Percentiles rank a stretch among this genome's conserved stretches.
These are phyloP conservation scores for Aspergillus viridinutans DNA, from an alignment of 2,329 filamentous ascomycete species.

Conservation along the genomic window DNA sequence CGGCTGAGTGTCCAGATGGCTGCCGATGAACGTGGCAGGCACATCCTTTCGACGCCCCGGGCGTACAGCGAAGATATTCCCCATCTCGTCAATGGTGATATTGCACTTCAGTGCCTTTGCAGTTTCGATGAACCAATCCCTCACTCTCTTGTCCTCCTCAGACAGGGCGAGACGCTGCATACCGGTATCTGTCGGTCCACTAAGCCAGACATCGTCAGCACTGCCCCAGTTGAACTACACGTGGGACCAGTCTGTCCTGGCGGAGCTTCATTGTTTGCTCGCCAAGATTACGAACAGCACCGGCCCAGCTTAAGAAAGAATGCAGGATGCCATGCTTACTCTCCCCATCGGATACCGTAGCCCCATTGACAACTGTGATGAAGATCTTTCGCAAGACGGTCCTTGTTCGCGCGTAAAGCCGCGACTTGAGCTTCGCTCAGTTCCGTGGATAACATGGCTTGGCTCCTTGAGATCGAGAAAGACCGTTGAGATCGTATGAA, in stretches of 20 bases:
- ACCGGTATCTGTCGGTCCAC: slow-evolving; percentile 59
- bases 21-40: slow-evolving; percentile 65
- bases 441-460: slow-evolving; percentile 36
- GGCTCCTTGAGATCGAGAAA: slow-evolving; percentile 12
- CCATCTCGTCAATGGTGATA: slow-evolving; percentile 68
- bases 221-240: background rate
- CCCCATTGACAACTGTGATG: slow-evolving; percentile 67
- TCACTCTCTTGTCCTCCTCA: slow-evolving; percentile 65
- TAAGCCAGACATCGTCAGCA: slow-evolving; percentile 9
- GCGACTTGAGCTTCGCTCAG: slow-evolving; percentile 50
- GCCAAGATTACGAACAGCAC: background rate
- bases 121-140: slow-evolving; percentile 70
- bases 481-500: slow-evolving; percentile 6
- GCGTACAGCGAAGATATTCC: slow-evolving; percentile 73
- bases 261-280: background rate
- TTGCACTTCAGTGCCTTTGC: slow-evolving; percentile 61
- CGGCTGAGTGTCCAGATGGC: slow-evolving; percentile 64
- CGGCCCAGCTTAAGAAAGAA: background rate
- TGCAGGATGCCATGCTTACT: slow-evolving; percentile 45
- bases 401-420: slow-evolving; percentile 54
- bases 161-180: slow-evolving; percentile 72
- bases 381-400: slow-evolving; percentile 59
- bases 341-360: slow-evolving; percentile 62
- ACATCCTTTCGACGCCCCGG: slow-evolving; percentile 56
- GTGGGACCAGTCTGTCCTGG: background rate